Conservation (phyloP, 1,284 basidiomycete species). For the Rhodotorula mucilaginosa region DNA sequence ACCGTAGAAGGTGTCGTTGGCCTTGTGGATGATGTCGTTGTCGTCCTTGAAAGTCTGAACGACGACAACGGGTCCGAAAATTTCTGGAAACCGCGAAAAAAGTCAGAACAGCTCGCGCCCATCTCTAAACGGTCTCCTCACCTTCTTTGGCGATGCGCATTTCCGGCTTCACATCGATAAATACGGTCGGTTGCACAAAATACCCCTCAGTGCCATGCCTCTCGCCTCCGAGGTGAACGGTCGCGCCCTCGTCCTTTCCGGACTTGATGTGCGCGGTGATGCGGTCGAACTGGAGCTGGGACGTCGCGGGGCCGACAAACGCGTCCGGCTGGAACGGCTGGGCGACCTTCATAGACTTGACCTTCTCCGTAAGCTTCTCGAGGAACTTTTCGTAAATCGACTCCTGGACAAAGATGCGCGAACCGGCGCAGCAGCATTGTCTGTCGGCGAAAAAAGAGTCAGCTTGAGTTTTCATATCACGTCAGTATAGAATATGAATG, state of each 20-base stretch:
- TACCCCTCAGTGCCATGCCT: slow-evolving; percentile 65
- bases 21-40: slow-evolving; percentile 55
- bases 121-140: slow-evolving; percentile 60
- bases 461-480: background rate
- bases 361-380: slow-evolving; percentile 59
- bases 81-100: background rate
- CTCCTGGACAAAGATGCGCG: slow-evolving; percentile 77
- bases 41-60: slow-evolving; percentile 50
- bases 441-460: slow-evolving; percentile 57
- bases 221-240: slow-evolving; percentile 69
- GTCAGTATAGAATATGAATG: background rate
- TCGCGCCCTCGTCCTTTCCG: slow-evolving; percentile 82
- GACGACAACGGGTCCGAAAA: slow-evolving; percentile 60
- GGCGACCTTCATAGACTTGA: slow-evolving; percentile 62
- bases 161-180: slow-evolving; percentile 68
- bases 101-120: background rate
- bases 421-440: slow-evolving; percentile 80
- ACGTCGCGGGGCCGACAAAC: slow-evolving; percentile 87
- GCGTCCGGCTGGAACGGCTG: slow-evolving; percentile 72
- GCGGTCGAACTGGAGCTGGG: slow-evolving; percentile 59
- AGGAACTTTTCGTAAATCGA: slow-evolving; percentile 72
- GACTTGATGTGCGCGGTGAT: slow-evolving; percentile 85
- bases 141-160: slow-evolving; percentile 80
- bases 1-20: slow-evolving; percentile 78
- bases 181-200: slow-evolving; percentile 70